phyloP scores from a whole-genome alignment of 73 alveolate species.

The Urostyla sp. region DNA sequence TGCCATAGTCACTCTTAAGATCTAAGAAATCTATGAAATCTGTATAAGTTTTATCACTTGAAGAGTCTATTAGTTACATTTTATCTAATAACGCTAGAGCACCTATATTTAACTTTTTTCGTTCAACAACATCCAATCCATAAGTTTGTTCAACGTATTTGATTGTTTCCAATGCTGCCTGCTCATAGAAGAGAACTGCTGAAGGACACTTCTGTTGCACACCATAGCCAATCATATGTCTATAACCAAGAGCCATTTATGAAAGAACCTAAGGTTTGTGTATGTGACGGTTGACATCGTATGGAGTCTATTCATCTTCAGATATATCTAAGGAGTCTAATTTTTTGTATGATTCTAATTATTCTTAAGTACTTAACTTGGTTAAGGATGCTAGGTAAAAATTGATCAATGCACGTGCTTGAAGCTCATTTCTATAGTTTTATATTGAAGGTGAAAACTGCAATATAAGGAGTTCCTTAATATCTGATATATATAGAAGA shows the following conservation, averaged over 20 bases:
- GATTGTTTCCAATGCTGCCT: constrained; percentile 37
- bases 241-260: constrained; percentile 45
- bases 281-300: neutral
- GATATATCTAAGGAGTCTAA: neutral
- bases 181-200: constrained; percentile 31
- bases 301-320: neutral
- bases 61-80: constrained; percentile 3
- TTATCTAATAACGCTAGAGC: constrained; percentile 25
- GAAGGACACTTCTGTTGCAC: constrained; percentile 38
- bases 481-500: neutral
- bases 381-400: neutral
- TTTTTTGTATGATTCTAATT: neutral
- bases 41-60: neutral
- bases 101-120: constrained; percentile 30
- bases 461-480: neutral
- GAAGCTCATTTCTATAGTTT: neutral
- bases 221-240: constrained; percentile 34
- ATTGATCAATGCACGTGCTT: neutral
- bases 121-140: constrained; percentile 56
- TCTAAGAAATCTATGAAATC: constrained; percentile 40
- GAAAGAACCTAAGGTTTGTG: constrained; percentile 37
- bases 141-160: constrained; percentile 23
- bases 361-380: neutral
- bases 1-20: constrained; percentile 41
- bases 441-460: neutral